Evolutionary conservation across 2,329 filamentous ascomycete species (phyloP), one percentile per base, ranked within the genome.

Genomic region (Monosporascus sp.): DNA sequence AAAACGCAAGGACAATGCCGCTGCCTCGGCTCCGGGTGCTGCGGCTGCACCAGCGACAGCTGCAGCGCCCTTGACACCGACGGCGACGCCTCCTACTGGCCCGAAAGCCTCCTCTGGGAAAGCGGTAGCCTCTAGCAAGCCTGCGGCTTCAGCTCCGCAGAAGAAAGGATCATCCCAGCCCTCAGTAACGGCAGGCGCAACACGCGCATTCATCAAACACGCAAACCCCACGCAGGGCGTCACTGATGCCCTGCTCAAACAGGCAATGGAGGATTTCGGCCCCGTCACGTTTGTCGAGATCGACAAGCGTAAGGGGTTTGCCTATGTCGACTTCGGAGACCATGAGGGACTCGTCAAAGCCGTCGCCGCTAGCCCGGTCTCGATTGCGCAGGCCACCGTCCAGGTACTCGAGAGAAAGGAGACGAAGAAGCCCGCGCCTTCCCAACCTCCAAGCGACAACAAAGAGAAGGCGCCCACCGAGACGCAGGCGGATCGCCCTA

Each of bases 291-390:
- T 84, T 59, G 89, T 96, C 19, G 93, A 97, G 63, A 93, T 97
- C 51, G 93, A 97, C 68, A 92, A 91, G 70, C 88, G 92, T 64
- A 97, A 97, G 70, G 91, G 91, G 0, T 96, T 96, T 64, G 93
- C 91, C 2, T 96, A 97, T 67, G 87, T 96, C 40, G 89, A 96
- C 58, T 97, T 97, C 72, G 80, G 82, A 9, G 85, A 91, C 22
- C 79, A 86, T 1, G 84, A 86, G 8, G 79, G 81, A 9, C 77
- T 97, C 26, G 82, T 82, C 62, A 91, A 89, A 64, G 93, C 93
- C 5, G 85, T 96, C 65, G 80, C 84, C 17, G 89, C 88, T 14
- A 95, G 91, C 65, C 90, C 89, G 0, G 80, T 97, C 31, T 76
- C 87, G 20, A 86, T 97, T 11, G 92, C 88, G 0, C 88, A 95